Evolutionary conservation across 768 basidiomycete genomes (phyloP), one percentile per base, ranked within the genome.

Genomic region (Rhodotorula paludigena): DNA sequence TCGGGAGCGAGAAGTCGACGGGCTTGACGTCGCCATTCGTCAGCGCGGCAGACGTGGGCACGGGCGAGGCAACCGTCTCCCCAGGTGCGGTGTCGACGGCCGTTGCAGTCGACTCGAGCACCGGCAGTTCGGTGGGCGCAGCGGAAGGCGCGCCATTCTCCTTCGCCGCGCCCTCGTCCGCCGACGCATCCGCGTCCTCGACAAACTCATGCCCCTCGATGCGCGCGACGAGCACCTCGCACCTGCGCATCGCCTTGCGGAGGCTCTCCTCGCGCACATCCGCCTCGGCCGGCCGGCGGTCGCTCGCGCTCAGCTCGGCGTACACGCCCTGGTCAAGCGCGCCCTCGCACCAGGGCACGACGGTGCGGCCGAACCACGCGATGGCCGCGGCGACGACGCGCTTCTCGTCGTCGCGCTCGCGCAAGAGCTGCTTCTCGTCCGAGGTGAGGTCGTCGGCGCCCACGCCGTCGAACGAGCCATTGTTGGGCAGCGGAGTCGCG

Each of bases 291-390:
- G 36, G 25, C 7, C 1, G 9, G 38, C 48, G 23, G 2, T 21
- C 44, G 7, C 35, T 23, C 18, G 35, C 20, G 10, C 18, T 28
- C 9, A 55, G 32, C 41, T 68, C 67, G 28, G 35, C 61, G 32
- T 73, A 73, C 1, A 73, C 68, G 8, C 72, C 72, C 18, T 8
- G 9, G 15, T 16, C 44, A 16, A 73, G 44, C 23, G 68, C 64
- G 8, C 49, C 58, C 14, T 53, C 48, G 20, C 68, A 63, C 72
- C 72, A 73, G 5, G 72, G 68, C 5, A 73, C 49, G 58, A 73
- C 60, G 12, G 45, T 45, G 15, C 72, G 42, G 10, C 64, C 68
- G 42, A 73, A 69, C 56, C 64, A 68, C 7, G 53, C 64, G 32
- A 73, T 51, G 20, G 65, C 41, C 8, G 32, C 54, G 2, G 30